Conservation (phyloP, 805 yeast genomes). For the Metschnikowia proteae region DNA sequence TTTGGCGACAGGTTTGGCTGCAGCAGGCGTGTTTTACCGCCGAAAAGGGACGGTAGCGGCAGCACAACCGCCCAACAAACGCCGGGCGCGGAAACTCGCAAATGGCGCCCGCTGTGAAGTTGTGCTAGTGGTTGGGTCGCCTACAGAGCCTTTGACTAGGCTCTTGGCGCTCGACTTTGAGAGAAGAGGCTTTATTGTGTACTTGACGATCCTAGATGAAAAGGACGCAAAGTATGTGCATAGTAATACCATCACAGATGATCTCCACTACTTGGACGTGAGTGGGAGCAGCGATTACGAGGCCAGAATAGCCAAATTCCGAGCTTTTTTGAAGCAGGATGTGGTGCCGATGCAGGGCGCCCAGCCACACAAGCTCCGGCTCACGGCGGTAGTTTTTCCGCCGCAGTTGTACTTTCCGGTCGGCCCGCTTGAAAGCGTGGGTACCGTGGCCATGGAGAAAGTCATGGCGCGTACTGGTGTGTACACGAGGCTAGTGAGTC, state of each 20-base stretch:
- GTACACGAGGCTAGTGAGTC: constrained; percentile 49
- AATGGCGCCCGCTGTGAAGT: constrained; percentile 78
- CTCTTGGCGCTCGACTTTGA: constrained; percentile 71
- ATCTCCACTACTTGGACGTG: constrained; percentile 62
- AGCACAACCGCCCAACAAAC: constrained; percentile 13
- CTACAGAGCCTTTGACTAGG: constrained; percentile 68
- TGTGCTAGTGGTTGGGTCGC: constrained; percentile 70
- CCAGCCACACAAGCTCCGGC: constrained; percentile 48
- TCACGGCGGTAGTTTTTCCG: constrained; percentile 64
- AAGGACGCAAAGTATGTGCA: constrained; percentile 51
- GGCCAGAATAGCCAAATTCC: constrained; percentile 47
- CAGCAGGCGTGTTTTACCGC: constrained; percentile 8
- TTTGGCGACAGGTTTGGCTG: constrained; percentile 10
- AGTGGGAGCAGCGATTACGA: constrained; percentile 43
- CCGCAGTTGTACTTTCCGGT: constrained; percentile 68
- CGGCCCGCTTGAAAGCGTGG: constrained; percentile 62
- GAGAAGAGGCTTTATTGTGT: constrained; percentile 76
- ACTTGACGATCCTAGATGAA: constrained; percentile 65
- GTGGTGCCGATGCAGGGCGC: constrained; percentile 60
- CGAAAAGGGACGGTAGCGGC: constrained; percentile 8
- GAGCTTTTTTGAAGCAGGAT: constrained; percentile 46
- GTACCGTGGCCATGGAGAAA: constrained; percentile 49
- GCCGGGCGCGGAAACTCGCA: constrained; percentile 59
- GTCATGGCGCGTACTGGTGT: constrained; percentile 44
- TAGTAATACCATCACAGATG: constrained; percentile 57